These are phyloP conservation scores for Mrakia blollopis DNA, from an alignment of 768 basidiomycete species.

Conservation along the genomic window DNA sequence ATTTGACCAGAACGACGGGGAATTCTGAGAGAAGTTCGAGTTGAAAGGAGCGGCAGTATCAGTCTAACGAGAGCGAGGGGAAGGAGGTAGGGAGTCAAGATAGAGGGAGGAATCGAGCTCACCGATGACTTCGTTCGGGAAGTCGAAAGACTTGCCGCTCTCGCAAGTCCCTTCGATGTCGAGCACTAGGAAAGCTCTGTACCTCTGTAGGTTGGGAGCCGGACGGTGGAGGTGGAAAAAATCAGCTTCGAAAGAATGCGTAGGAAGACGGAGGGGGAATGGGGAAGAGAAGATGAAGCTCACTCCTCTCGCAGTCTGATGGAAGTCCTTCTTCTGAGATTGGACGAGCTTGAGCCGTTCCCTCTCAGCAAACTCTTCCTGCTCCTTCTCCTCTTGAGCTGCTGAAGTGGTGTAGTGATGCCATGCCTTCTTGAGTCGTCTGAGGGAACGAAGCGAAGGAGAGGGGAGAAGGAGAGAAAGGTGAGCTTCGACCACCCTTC, in stretches of 20 bases:
- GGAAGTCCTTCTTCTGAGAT: conserved; percentile 10
- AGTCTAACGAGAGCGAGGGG: conserved; percentile 6
- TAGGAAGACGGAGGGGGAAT: not conserved
- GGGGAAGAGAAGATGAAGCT: too few relatives aligned
- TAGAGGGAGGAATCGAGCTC: conserved; percentile 42
- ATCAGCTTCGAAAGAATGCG: conserved; percentile 10
- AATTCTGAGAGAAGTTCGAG: conserved; percentile 84
- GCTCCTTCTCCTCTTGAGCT: conserved; percentile 3
- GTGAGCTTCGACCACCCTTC: not conserved
- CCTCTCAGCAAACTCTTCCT: not conserved
- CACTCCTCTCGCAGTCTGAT: conserved; percentile 11
- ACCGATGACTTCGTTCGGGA: conserved; percentile 94
- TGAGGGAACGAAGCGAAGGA: not conserved
- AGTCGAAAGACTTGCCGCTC: conserved; percentile 59
- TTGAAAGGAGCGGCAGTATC: conserved; percentile 28
- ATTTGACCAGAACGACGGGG: conserved; percentile 81
- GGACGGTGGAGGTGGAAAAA: too few relatives aligned
- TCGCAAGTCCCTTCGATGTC: conserved; percentile 84
- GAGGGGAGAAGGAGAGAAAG: not conserved
- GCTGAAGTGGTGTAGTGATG: not conserved
- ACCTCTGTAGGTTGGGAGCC: too few relatives aligned
- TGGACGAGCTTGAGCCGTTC: not conserved
- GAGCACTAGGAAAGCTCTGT: conserved; percentile 76
- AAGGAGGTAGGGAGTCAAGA: conserved; percentile 11
- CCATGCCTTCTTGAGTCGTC: conserved; percentile 19